Evolutionary conservation across 768 basidiomycete genomes (phyloP).

Genomic region (Amanita rubescens): DNA sequence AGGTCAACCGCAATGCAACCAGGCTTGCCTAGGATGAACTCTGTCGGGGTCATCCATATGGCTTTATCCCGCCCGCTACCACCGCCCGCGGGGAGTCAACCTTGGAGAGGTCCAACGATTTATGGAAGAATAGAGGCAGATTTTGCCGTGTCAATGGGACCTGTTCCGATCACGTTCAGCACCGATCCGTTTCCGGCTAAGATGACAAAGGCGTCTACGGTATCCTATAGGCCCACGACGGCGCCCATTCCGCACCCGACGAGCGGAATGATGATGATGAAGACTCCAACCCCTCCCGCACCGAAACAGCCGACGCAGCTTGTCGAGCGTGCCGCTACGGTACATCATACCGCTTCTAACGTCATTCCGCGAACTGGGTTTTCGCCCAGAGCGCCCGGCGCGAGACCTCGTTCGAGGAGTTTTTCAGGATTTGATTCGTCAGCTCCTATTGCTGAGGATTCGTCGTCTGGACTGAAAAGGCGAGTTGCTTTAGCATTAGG

Average conservation of each 20-base stretch:
- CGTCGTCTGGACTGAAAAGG: conserved; percentile 24
- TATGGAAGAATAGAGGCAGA: conserved; percentile 53
- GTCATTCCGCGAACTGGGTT: conserved; percentile 57
- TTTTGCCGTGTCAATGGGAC: conserved; percentile 38
- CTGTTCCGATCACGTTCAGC: conserved; percentile 57
- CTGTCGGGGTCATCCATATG: conserved; percentile 22
- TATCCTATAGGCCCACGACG: not conserved
- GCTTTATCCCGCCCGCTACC: conserved; percentile 18
- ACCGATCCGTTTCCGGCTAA: conserved; percentile 34
- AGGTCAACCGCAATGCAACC: conserved; percentile 2
- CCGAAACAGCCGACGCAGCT: not conserved
- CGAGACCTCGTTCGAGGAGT: conserved; percentile 64
- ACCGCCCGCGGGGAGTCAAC: conserved; percentile 11
- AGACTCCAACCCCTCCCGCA: too few relatives aligned
- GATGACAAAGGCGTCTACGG: too few relatives aligned
- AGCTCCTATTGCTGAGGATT: conserved; percentile 21
- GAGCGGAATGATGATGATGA: not conserved
- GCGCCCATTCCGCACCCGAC: not conserved
- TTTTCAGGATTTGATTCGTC: conserved; percentile 62
- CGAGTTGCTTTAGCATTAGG: conserved; percentile 8
- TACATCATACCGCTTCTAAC: not conserved
- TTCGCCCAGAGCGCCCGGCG: conserved; percentile 43
- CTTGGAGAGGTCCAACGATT: conserved; percentile 41
- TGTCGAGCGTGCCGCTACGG: not conserved
- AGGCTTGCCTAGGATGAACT: conserved; percentile 2